Conservation (phyloP, 768 basidiomycete species). For the Amanita pallidorosea region DNA sequence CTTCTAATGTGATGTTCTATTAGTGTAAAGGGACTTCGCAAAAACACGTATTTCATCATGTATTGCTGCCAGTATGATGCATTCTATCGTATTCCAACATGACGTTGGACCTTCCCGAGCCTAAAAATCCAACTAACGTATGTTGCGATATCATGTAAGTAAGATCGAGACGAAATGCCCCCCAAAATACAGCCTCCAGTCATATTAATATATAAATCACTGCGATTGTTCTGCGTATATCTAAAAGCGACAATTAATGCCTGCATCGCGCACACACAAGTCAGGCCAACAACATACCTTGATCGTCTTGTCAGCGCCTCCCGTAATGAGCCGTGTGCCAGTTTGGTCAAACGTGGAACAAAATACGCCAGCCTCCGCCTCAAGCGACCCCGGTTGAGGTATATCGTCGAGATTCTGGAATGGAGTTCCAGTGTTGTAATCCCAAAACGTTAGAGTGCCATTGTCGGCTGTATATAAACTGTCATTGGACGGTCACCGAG, state of each 20-base stretch:
- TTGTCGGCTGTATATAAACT: slow-evolving; percentile 46
- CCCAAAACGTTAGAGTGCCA: slow-evolving; percentile 87
- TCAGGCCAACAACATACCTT: slow-evolving; percentile 52
- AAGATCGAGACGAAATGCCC: not conserved
- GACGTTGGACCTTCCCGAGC: not conserved
- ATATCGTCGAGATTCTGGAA: slow-evolving; percentile 93
- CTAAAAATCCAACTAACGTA: no score
- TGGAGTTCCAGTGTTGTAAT: slow-evolving; percentile 87
- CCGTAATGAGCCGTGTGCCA: slow-evolving; percentile 88
- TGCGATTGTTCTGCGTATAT: slow-evolving; percentile 66
- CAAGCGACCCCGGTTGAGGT: slow-evolving; percentile 95
- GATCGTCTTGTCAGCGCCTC: slow-evolving; percentile 98
- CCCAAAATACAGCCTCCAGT: not conserved
- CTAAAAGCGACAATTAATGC: slow-evolving; percentile 11
- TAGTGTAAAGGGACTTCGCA: not conserved
- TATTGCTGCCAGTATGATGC: not conserved
- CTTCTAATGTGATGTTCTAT: not conserved
- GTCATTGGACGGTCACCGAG: not conserved
- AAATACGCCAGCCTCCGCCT: slow-evolving; percentile 95
- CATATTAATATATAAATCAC: slow-evolving; percentile 18
- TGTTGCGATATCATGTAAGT: not conserved
- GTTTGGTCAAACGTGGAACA: slow-evolving; percentile 96
- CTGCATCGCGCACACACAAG: not conserved
- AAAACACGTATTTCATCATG: slow-evolving; percentile 7
- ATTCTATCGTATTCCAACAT: not conserved